Evolutionary conservation across 495 filamentous ascomycete genomes (phyloP), one percentile per base, ranked within the genome.

Genomic region (Penicillium chermesinum): DNA sequence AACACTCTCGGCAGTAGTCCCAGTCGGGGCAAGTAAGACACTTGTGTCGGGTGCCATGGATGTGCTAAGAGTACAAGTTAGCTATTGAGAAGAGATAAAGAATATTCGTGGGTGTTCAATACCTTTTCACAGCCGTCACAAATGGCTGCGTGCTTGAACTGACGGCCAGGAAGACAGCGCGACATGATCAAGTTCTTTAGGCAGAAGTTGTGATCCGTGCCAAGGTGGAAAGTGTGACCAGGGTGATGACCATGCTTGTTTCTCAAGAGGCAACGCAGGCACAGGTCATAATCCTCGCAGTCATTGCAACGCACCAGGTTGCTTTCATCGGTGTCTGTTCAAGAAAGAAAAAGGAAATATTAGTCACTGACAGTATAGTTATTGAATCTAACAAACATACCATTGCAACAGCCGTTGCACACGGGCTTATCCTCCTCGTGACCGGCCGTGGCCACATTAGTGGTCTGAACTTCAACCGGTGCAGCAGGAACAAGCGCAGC

Each of bases 21-120:
- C 87, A 99, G 62, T 99, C 93, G 22, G 94, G 93, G 75, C 93
- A 99, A 57, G 86, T 84, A 53, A 96, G 75, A 71, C 93, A 99
- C 78, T 99, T 99, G 79, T 97, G 86, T 56, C 93, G 91, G 36
- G 95, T 80, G 56, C 93, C 93, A 59, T 79, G 77, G 57, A 98
- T 94, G 57, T 78, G 80, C 76, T 84, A 46, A 38, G 14, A 40
- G 14, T 16, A 7, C 16, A 22, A 13, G 41, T 75, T 65, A 74
- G 64, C 25, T 12, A 37, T 20, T 14, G 15, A n/a, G 21, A 6
- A 35, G 7, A 41, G 22, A 16, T 1, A 7, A n/a, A 36, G 10
- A 40, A 33, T 12, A 41, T 1, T 0, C 16, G 2, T 12, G 35
- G 17, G 10, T 17, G n/a, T 16, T 36, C 20, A 30, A 51, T 71